Evolutionary conservation across 768 basidiomycete genomes (phyloP).

Genomic region (Agaricus sinodeliciosus): DNA sequence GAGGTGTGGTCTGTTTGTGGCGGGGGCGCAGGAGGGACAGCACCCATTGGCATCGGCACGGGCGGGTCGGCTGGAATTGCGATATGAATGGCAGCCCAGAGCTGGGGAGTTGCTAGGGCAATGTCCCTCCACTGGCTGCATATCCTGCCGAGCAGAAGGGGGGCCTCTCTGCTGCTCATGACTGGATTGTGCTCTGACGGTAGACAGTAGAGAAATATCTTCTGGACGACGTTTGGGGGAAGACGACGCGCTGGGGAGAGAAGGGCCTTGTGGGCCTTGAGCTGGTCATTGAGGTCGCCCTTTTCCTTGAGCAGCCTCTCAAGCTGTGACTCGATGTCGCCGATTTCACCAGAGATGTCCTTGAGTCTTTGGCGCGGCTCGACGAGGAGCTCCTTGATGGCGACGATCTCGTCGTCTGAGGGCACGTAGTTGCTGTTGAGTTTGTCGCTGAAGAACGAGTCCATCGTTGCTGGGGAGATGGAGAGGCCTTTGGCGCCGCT

Average conservation of each 20-base stretch:
- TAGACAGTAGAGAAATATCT: slow-evolving; percentile 16
- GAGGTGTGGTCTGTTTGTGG: background rate
- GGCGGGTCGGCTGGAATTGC: slow-evolving; percentile 13
- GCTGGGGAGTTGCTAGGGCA: slow-evolving; percentile 11
- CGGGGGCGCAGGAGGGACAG: background rate
- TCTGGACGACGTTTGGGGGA: slow-evolving; percentile 14
- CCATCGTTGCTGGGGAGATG: slow-evolving; percentile 11
- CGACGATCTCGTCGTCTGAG: slow-evolving; percentile 4
- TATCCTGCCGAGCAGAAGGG: slow-evolving; percentile 14
- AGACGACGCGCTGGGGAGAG: slow-evolving; percentile 15
- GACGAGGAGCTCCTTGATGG: slow-evolving; percentile 6
- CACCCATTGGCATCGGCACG: background rate
- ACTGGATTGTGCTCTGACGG: slow-evolving; percentile 16
- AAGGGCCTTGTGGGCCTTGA: slow-evolving; percentile 10
- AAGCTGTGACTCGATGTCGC: slow-evolving; percentile 1
- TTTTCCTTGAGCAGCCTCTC: slow-evolving; percentile 2
- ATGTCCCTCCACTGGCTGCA: slow-evolving; percentile 17
- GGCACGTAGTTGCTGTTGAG: slow-evolving; percentile 12
- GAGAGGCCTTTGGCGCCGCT: no score
- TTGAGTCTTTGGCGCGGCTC: slow-evolving; percentile 8
- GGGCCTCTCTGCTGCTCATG: slow-evolving; percentile 15
- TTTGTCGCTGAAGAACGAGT: slow-evolving; percentile 5
- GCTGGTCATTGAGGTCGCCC: background rate
- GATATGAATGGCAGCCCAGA: slow-evolving; percentile 17
- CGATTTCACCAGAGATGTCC: slow-evolving; percentile 7